Conservation (phyloP, 306 rosid species). For the Dryas octopetala region DNA sequence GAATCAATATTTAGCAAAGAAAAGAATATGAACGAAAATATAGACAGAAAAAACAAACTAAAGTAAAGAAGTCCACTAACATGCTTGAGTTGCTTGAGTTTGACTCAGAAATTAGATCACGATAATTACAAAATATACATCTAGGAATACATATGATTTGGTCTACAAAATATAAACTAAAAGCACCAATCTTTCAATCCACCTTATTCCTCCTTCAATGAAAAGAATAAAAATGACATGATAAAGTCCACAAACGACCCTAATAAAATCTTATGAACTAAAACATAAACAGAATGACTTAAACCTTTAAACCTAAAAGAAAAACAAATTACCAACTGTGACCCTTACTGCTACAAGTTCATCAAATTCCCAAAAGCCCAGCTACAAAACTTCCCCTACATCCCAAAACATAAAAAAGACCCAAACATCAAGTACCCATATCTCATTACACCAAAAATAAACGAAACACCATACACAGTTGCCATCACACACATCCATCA, state of each 20-base stretch:
- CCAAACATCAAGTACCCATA: slow-evolving; percentile 5
- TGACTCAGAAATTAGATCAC: neutral
- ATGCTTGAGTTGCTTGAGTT: neutral
- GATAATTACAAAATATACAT: neutral
- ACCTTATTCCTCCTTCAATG: neutral
- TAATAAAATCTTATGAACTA: neutral
- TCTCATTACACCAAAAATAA: slow-evolving; percentile 9
- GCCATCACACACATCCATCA: slow-evolving; percentile 20
- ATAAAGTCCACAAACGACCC: neutral
- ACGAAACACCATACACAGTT: neutral
- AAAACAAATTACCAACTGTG: slow-evolving; percentile 1
- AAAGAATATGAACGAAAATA: neutral
- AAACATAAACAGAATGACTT: neutral
- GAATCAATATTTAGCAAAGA: neutral
- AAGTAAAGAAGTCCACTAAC: neutral
- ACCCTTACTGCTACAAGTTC: neutral
- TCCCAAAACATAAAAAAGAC: neutral
- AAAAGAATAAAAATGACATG: neutral
- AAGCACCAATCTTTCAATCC: neutral
- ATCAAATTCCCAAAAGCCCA: slow-evolving; percentile 1
- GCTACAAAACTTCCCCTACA: slow-evolving; percentile 3
- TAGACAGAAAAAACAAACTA: neutral
- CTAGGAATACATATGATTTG: neutral
- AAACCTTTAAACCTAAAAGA: neutral
- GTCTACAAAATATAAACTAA: neutral